Evolutionary conservation across 2,329 filamentous ascomycete species (phyloP).

Genomic region (Raffaelea ambrosiae): DNA sequence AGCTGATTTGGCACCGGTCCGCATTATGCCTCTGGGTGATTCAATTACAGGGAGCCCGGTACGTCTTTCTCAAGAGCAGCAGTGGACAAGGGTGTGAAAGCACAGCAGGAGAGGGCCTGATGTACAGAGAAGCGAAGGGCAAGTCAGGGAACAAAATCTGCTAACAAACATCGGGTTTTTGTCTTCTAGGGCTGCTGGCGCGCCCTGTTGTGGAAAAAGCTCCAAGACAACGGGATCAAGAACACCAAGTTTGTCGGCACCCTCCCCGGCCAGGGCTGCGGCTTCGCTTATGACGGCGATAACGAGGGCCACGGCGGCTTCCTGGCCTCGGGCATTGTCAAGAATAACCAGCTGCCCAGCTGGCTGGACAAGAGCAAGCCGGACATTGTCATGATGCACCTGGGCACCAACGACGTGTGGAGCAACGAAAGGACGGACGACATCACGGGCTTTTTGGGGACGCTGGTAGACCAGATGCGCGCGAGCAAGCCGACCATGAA

Average conservation of each 20-base stretch:
- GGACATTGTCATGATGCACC: slow-evolving; percentile 36
- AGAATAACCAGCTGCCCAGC: slow-evolving; percentile 24
- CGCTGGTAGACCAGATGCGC: slow-evolving; percentile 31
- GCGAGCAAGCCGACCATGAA: slow-evolving; percentile 28
- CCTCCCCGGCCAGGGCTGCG: slow-evolving; percentile 23
- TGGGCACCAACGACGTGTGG: slow-evolving; percentile 30
- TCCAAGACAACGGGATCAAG: slow-evolving; percentile 19
- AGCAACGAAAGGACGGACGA: slow-evolving; percentile 22
- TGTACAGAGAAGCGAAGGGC: no score
- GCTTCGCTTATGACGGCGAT: slow-evolving; percentile 30
- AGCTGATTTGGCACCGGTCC: slow-evolving; percentile 3
- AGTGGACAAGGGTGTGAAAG: no score
- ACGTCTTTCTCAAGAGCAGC: not conserved
- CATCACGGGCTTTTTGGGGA: slow-evolving; percentile 27
- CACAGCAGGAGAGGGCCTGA: no score
- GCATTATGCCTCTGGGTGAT: slow-evolving; percentile 18
- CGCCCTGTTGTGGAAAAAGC: slow-evolving; percentile 22
- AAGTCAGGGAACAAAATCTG: no score
- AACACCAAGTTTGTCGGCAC: slow-evolving; percentile 26
- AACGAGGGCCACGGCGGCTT: slow-evolving; percentile 35
- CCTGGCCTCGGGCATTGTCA: slow-evolving; percentile 28
- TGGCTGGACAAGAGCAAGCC: slow-evolving; percentile 29
- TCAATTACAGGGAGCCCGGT: slow-evolving; percentile 18
- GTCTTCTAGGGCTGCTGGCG: slow-evolving; percentile 21
- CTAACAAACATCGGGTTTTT: no score